Evolutionary conservation across 2,329 filamentous ascomycete genomes (phyloP).

Genomic region (Didymella arachidicola): DNA sequence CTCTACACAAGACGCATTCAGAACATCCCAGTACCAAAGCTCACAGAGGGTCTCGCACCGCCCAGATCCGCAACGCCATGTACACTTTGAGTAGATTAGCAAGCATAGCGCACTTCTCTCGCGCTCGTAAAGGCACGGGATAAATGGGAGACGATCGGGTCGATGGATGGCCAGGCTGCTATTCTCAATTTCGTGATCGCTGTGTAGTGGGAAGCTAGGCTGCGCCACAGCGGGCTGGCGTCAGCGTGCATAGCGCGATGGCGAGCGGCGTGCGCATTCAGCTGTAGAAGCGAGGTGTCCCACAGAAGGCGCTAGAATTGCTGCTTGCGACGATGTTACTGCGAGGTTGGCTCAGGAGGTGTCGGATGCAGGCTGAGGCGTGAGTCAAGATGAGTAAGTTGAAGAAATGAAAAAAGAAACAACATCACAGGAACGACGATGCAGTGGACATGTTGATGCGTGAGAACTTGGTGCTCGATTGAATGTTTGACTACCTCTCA

Average conservation of each 20-base stretch:
- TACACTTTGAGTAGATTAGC: too few relatives aligned
- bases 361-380: conserved; percentile 8
- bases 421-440: conserved; percentile 3
- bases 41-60: too few relatives aligned
- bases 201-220: conserved; percentile 9
- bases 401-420: not conserved
- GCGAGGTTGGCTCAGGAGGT: conserved; percentile 10
- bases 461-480: conserved; percentile 7
- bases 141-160: not conserved
- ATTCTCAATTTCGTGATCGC: not conserved
- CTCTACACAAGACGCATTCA: too few relatives aligned
- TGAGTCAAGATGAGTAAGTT: not conserved
- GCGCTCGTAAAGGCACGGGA: not conserved
- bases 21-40: too few relatives aligned
- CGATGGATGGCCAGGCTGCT: not conserved
- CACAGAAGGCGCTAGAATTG: conserved; percentile 22
- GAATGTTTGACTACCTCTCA: conserved; percentile 43
- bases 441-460: not conserved
- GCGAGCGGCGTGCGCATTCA: conserved; percentile 19
- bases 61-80: too few relatives aligned
- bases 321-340: conserved; percentile 6
- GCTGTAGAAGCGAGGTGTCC: conserved; percentile 13
- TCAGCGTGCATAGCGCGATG: conserved; percentile 16
- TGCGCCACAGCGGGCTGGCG: conserved; percentile 18
- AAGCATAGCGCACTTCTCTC: not conserved